Evolutionary conservation across 2,329 filamentous ascomycete species (phyloP), one percentile per base, ranked within the genome.

Genomic region (Scedosporium aurantiacum): DNA sequence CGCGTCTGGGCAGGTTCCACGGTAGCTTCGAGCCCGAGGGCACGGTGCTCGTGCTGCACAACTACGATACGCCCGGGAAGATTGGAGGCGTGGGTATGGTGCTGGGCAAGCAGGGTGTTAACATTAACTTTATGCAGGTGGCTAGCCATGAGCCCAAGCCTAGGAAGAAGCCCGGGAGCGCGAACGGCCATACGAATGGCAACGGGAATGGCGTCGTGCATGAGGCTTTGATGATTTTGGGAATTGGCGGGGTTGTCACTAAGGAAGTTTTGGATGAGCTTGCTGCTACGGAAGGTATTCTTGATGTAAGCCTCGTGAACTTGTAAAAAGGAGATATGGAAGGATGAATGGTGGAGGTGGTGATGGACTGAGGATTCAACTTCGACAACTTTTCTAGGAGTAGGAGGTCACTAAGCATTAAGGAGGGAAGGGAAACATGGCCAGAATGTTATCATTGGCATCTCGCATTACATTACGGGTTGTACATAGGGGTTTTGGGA

Each of bases 201-300:
- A 25, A 55, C 60, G 58, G 62, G 16, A 25, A 56, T 60, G 57
- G 58, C 23, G 18, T 63, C 43, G 75, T 72, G 57, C 83, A 85
- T 52, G 90, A 93, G 73, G 89, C 90, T 8, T 73, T 93, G 66
- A 93, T 93, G 89, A 92, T 93, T 67, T 67, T 93, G 58, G 88
- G 89, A 1, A 84, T 93, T 8, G 85, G 88, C 68, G 82, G 83
- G 2, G 77, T 79, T 3, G 84, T 91, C 18, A 80, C 79, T 0
- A 79, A 80, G 60, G 79, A 83, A 40, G 77, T 84, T 4, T 66
- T 83, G 54, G 73, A 75, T 4, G 79, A 79, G 21, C 68, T 85
- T 67, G 72, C 72, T 27, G 73, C 70, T 59, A 74, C 77, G 0
- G 78, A 82, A 65, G 82, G 82, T 4, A 82, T 85, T 54, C 68